Conservation (phyloP, 1,284 basidiomycete species). For the Trametes polyzona region DNA sequence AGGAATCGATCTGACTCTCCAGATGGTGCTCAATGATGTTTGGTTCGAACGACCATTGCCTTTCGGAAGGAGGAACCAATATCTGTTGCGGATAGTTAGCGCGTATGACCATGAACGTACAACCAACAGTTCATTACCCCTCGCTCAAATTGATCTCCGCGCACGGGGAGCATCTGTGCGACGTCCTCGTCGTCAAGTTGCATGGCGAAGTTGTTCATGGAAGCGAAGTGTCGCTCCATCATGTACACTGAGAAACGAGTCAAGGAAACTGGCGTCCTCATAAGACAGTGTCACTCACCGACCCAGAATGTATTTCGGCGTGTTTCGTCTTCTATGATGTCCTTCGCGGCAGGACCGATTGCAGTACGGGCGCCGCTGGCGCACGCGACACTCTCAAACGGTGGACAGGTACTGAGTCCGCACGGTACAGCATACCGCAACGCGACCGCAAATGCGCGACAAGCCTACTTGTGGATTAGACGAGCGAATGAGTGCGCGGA, state of each 20-base stretch:
- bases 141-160: slow-evolving; percentile 60
- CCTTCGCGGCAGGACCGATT: slow-evolving; percentile 59
- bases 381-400: slow-evolving; percentile 58
- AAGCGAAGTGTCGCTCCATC: slow-evolving; percentile 66
- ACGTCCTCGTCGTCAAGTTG: slow-evolving; percentile 74
- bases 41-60: slow-evolving; percentile 70
- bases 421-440: slow-evolving; percentile 65
- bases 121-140: slow-evolving; percentile 44
- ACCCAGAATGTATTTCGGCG: slow-evolving; percentile 74
- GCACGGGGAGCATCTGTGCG: slow-evolving; percentile 68
- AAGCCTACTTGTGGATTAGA: slow-evolving; percentile 59
- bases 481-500: too few relatives aligned
- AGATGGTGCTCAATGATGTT: slow-evolving; percentile 63
- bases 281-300: slow-evolving; percentile 19
- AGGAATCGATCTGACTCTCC: slow-evolving; percentile 69
- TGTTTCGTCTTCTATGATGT: slow-evolving; percentile 68
- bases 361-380: slow-evolving; percentile 54
- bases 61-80: slow-evolving; percentile 54
- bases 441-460: slow-evolving; percentile 57
- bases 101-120: not conserved
- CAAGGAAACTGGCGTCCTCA: not conserved
- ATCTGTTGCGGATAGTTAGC: slow-evolving; percentile 38
- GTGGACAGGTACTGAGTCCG: slow-evolving; percentile 69
- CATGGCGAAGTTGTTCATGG: slow-evolving; percentile 71
- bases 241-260: slow-evolving; percentile 53